phyloP scores from a whole-genome alignment of 768 basidiomycete genomes.

The Leccinum disarticulatum region DNA sequence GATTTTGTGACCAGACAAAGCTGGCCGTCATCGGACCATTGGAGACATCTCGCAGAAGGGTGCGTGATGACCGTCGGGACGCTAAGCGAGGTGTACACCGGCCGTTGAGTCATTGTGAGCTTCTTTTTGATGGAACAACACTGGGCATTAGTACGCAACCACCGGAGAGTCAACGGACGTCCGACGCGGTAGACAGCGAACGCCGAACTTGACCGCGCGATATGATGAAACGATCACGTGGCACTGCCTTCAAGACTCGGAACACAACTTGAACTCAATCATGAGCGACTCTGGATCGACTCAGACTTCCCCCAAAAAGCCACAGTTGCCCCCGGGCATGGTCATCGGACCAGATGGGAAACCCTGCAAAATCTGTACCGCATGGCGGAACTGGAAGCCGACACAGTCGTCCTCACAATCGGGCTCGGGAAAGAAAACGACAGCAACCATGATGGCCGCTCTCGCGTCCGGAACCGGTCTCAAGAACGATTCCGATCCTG shows the following conservation, averaged over 20 bases:
- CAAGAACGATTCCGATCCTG: slow-evolving; percentile 30
- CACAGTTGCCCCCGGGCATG: slow-evolving; percentile 72
- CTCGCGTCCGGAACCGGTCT: slow-evolving; percentile 32
- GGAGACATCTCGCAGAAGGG: slow-evolving; percentile 59
- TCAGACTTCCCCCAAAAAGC: slow-evolving; percentile 12
- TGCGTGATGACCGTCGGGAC: slow-evolving; percentile 60
- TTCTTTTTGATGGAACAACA: not conserved
- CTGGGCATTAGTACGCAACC: not conserved
- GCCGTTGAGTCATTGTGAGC: slow-evolving; percentile 19
- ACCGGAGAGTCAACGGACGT: not conserved
- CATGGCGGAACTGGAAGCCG: slow-evolving; percentile 71
- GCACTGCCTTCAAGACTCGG: too few relatives aligned
- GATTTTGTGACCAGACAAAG: slow-evolving; percentile 63
- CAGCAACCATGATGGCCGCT: slow-evolving; percentile 35
- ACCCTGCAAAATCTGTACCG: slow-evolving; percentile 90
- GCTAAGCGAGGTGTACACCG: slow-evolving; percentile 51
- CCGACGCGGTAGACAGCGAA: not conserved
- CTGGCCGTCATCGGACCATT: slow-evolving; percentile 79
- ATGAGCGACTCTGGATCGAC: slow-evolving; percentile 14
- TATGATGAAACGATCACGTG: slow-evolving; percentile 22
- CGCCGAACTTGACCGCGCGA: not conserved
- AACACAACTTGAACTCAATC: not conserved
- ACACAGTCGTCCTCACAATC: slow-evolving; percentile 30
- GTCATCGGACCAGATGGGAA: slow-evolving; percentile 92
- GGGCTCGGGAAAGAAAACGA: slow-evolving; percentile 32